Evolutionary conservation across 345 rosid genomes (phyloP), one percentile per base, ranked within the genome.

Genomic region (Eucalyptus cloeziana): DNA sequence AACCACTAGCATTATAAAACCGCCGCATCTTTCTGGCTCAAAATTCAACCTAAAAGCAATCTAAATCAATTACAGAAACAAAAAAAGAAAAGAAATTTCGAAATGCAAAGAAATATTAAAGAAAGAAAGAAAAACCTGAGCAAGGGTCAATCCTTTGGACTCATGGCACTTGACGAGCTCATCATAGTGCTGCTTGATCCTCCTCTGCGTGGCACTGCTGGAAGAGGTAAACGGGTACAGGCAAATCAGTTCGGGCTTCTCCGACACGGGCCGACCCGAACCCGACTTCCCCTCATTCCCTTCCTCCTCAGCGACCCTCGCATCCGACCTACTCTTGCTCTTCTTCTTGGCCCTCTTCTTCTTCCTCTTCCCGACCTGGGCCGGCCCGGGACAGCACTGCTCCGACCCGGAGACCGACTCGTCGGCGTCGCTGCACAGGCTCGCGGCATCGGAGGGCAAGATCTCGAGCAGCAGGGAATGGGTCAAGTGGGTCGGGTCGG

Each of bases 191-290:
- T 94, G 98, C 93, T 97, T 97, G 90, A 97, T 97, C 95, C 95
- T 96, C 95, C 98, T 96, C 94, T 97, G 99, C 17, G 96, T 97
- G 14, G 98, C 97, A 90, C 99, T 97, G 86, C 95, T 92, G 52
- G 96, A 93, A 16, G 98, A 95, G 7, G 98, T 97, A 86, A 96
- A 94, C 15, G 98, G 99, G 90, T 94, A 97, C 62, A 95, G 88
- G 90, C 98, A 96, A 76, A 96, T 94, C 90, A 96, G 86, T 69
- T 95, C 97, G 60, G 96, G 95, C 87, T 93, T 94, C 51, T 58
- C 87, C 92, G 85, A 76, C 7, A 21, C 47, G 47, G 85, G 8
- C 47, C 91, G 89, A 89, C 86, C 89, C 89, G 93, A 69, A 90
- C 49, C 93, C 90, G 93, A 88, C 85, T 88, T 76, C 86, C 22